phyloP scores from a whole-genome alignment of 179 eudicot genomes.

The Silene coronaria region DNA sequence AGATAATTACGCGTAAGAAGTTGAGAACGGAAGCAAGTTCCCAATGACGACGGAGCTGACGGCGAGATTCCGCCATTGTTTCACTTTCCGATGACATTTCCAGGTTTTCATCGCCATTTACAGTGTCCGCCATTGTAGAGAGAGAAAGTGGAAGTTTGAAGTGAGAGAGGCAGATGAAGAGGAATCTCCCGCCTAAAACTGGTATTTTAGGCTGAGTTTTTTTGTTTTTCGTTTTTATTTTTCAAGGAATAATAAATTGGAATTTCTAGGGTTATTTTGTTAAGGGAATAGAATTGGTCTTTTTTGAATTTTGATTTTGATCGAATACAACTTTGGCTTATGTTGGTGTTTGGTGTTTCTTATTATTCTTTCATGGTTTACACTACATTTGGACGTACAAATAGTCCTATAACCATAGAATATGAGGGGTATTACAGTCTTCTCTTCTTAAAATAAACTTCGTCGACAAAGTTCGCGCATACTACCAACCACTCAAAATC shows the following conservation, averaged over 20 bases:
- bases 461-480: too few relatives aligned
- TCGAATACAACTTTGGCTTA: too few relatives aligned
- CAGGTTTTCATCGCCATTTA: constrained; percentile 8
- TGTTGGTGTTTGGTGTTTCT: too few relatives aligned
- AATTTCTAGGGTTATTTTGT: constrained; percentile 3
- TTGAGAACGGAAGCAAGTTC: constrained; percentile 82
- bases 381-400: too few relatives aligned
- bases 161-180: constrained; percentile 3
- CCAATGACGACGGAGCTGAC: constrained; percentile 58
- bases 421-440: too few relatives aligned
- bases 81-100: constrained; percentile 8
- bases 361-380: too few relatives aligned
- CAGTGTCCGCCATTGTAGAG: constrained; percentile 15
- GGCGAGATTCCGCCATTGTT: constrained; percentile 28
- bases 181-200: constrained; percentile 33
- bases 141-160: constrained; percentile 15
- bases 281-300: too few relatives aligned
- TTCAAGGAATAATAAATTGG: not conserved
- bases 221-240: not conserved
- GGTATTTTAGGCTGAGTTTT: constrained; percentile 5
- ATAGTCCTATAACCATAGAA: too few relatives aligned
- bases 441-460: too few relatives aligned
- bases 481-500: too few relatives aligned
- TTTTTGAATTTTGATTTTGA: too few relatives aligned
- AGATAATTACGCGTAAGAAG: constrained; percentile 42